These are phyloP conservation scores for Tetrahymena borealis DNA, from an alignment of 73 alveolate genomes.

Conservation along the genomic window DNA sequence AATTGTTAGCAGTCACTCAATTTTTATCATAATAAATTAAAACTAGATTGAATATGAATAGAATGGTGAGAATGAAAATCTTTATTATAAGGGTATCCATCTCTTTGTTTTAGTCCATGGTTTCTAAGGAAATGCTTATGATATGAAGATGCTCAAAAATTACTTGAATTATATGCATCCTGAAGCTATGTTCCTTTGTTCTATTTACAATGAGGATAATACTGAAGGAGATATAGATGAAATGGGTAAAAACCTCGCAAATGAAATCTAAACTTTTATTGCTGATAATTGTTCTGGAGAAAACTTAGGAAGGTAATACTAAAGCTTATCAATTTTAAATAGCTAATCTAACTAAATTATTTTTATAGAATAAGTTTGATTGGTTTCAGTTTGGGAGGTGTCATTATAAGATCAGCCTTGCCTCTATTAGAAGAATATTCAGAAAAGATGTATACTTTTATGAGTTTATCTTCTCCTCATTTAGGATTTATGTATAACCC, in stretches of 20 bases:
- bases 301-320: constrained; percentile 54
- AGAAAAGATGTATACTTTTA: constrained; percentile 78
- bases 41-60: constrained; percentile 10
- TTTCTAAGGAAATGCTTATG: constrained; percentile 95
- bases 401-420: constrained; percentile 76
- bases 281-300: constrained; percentile 85
- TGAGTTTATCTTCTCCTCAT: constrained; percentile 92
- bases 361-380: constrained; percentile 61
- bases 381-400: constrained; percentile 63
- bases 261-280: constrained; percentile 79
- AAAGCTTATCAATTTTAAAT: background rate
- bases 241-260: constrained; percentile 91
- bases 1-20: constrained; percentile 11
- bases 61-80: constrained; percentile 43
- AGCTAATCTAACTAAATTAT: background rate
- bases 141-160: constrained; percentile 86
- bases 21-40: background rate
- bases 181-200: constrained; percentile 87
- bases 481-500: constrained; percentile 85
- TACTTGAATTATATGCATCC: constrained; percentile 88
- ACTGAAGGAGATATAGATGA: constrained; percentile 93
- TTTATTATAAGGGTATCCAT: constrained; percentile 80
- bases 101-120: constrained; percentile 96
- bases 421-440: constrained; percentile 83
- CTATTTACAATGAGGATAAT: constrained; percentile 81